These are phyloP conservation scores for Penicillium italicum DNA, from an alignment of 2,329 filamentous ascomycete genomes.

Conservation along the genomic window DNA sequence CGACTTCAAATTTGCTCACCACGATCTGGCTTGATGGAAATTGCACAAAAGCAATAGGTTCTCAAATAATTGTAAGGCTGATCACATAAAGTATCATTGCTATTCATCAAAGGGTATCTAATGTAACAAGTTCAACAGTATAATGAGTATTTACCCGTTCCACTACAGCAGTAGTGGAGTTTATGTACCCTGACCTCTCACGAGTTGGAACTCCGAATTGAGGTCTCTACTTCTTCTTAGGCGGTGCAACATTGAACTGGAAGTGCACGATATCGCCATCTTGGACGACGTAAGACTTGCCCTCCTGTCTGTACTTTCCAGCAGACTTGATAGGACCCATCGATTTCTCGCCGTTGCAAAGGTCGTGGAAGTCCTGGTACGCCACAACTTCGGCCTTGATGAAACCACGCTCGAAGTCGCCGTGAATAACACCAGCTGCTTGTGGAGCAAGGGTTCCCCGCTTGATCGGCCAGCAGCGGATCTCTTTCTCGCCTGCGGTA, in stretches of 20 bases:
- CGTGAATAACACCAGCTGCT: constrained; percentile 6
- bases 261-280: neutral
- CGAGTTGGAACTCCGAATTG: neutral
- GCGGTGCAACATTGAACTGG: constrained; percentile 2
- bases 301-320: constrained; percentile 5
- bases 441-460: neutral
- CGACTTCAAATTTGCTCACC: neutral
- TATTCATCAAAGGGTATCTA: neutral
- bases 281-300: neutral
- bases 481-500: constrained; percentile 7
- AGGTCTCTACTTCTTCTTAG: neutral
- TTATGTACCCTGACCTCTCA: neutral
- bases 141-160: neutral
- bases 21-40: neutral
- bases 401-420: constrained; percentile 6
- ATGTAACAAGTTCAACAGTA: neutral
- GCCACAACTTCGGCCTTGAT: constrained; percentile 9
- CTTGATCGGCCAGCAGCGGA: constrained; percentile 6
- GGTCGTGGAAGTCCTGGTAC: constrained; percentile 5
- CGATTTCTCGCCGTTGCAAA: constrained; percentile 4
- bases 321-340: constrained; percentile 5
- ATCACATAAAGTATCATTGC: neutral
- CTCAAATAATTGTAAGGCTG: neutral
- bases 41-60: neutral
- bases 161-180: neutral